Percentiles rank a stretch among this genome's conserved stretches.
These are phyloP conservation scores for Athelia psychrophila DNA, from an alignment of 1,284 basidiomycete genomes.

Conservation along the genomic window DNA sequence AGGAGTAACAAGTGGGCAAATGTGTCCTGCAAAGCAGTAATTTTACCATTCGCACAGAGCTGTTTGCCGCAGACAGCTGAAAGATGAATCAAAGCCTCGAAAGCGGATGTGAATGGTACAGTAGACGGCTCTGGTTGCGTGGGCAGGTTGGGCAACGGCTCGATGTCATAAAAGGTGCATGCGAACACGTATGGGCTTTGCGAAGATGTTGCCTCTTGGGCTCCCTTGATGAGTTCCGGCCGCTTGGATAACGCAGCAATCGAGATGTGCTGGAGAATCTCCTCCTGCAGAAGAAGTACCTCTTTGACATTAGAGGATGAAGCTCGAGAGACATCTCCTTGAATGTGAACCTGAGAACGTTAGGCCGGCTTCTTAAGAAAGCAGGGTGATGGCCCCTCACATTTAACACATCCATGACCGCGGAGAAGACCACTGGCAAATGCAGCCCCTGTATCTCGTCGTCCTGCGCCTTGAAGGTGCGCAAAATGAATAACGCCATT, in stretches of 20 bases:
- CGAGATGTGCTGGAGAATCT: constrained; percentile 52
- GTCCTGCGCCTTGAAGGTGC: constrained; percentile 71
- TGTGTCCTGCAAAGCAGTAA: constrained; percentile 40
- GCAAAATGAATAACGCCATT: constrained; percentile 69
- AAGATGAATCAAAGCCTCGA: constrained; percentile 51
- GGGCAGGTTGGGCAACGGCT: constrained; percentile 20
- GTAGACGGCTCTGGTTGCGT: constrained; percentile 22
- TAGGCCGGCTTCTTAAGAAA: constrained; percentile 5
- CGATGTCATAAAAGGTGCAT: constrained; percentile 56
- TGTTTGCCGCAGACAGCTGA: constrained; percentile 41
- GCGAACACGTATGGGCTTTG: constrained; percentile 53
- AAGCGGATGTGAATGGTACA: constrained; percentile 52
- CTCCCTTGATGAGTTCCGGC: constrained; percentile 38
- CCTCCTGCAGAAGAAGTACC: constrained; percentile 49
- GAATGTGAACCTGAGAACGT: constrained; percentile 35
- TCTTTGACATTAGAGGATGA: constrained; percentile 37
- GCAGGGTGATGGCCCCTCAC: constrained; percentile 39
- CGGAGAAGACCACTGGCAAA: constrained; percentile 73
- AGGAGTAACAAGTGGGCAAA: constrained; percentile 48
- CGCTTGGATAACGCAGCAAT: constrained; percentile 47
- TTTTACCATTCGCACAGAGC: constrained; percentile 27
- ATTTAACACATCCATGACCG: constrained; percentile 58
- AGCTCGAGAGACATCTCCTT: constrained; percentile 30
- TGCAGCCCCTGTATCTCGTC: constrained; percentile 82
- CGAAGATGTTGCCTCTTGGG: constrained; percentile 23